These are phyloP conservation scores for Colletotrichum horii DNA, from an alignment of 2,329 filamentous ascomycete species.

Conservation along the genomic window DNA sequence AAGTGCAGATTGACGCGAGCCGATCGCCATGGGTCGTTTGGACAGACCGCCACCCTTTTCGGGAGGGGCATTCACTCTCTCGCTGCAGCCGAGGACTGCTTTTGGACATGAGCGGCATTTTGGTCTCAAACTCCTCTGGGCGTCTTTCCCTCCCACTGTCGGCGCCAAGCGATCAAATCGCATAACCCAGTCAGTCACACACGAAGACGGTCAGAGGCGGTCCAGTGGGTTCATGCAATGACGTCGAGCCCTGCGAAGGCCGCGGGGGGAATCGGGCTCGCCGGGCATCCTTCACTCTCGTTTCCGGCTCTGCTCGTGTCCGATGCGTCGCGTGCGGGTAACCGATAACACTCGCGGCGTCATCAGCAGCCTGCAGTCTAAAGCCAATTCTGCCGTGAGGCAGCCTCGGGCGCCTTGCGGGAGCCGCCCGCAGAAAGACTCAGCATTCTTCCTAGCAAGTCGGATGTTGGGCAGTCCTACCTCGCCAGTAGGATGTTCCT, in stretches of 20 bases:
- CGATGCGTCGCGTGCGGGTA: not conserved
- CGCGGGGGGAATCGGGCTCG: not conserved
- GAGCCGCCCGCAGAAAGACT: not conserved
- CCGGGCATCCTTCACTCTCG: not conserved
- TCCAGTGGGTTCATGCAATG: not conserved
- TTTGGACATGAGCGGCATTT: not conserved
- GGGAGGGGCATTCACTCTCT: not conserved
- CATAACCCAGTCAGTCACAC: not conserved
- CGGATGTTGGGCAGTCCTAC: not conserved
- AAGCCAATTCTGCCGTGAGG: not conserved
- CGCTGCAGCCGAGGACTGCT: not conserved
- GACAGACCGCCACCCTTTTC: not conserved
- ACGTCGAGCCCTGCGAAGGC: not conserved
- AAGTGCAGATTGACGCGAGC: not conserved
- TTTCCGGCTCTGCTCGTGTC: not conserved
- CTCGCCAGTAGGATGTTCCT: not conserved
- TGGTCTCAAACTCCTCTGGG: not conserved
- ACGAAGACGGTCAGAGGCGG: not conserved
- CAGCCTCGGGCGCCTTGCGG: too few relatives aligned
- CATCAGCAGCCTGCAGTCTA: not conserved
- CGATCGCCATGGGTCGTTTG: not conserved
- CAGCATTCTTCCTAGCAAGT: not conserved
- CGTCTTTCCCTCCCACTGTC: not conserved
- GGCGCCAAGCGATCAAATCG: not conserved
- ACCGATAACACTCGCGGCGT: not conserved